Evolutionary conservation across 2,329 filamentous ascomycete species (phyloP).

Genomic region (Monosporascus sp.): DNA sequence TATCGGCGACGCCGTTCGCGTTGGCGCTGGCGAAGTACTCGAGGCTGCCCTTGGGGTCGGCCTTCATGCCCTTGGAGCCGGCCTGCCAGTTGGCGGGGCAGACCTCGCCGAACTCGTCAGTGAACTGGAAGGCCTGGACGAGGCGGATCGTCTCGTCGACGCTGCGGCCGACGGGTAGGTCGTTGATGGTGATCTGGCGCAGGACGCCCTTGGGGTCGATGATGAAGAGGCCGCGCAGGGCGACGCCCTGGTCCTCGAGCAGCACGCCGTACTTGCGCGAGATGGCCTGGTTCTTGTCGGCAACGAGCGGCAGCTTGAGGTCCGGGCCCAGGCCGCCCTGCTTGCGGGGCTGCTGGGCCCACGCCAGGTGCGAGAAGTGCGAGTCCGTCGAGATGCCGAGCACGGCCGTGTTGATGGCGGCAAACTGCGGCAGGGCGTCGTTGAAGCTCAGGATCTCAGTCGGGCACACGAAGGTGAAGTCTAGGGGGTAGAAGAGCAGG

Average conservation of each 20-base stretch:
- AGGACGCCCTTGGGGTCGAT: conserved; percentile 59
- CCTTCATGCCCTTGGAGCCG: conserved; percentile 44
- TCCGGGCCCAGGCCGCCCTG: conserved; percentile 55
- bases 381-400: conserved; percentile 58
- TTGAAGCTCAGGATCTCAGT: conserved; percentile 62
- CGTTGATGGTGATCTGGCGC: conserved; percentile 60
- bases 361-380: conserved; percentile 52
- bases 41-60: conserved; percentile 44
- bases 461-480: conserved; percentile 64
- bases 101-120: conserved; percentile 75
- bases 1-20: conserved; percentile 23
- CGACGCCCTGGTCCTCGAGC: conserved; percentile 58
- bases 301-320: conserved; percentile 56
- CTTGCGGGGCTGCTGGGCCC: conserved; percentile 52
- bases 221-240: conserved; percentile 59
- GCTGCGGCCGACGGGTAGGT: conserved; percentile 57
- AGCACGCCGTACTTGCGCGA: conserved; percentile 58
- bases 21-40: conserved; percentile 37
- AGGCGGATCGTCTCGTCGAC: conserved; percentile 62
- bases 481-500: conserved; percentile 62
- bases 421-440: conserved; percentile 55
- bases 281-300: conserved; percentile 56
- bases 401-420: conserved; percentile 52
- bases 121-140: conserved; percentile 73
- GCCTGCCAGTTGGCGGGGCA: conserved; percentile 50